phyloP scores from a whole-genome alignment of 2,329 filamentous ascomycete genomes.

The Keithomyces neogunnii region DNA sequence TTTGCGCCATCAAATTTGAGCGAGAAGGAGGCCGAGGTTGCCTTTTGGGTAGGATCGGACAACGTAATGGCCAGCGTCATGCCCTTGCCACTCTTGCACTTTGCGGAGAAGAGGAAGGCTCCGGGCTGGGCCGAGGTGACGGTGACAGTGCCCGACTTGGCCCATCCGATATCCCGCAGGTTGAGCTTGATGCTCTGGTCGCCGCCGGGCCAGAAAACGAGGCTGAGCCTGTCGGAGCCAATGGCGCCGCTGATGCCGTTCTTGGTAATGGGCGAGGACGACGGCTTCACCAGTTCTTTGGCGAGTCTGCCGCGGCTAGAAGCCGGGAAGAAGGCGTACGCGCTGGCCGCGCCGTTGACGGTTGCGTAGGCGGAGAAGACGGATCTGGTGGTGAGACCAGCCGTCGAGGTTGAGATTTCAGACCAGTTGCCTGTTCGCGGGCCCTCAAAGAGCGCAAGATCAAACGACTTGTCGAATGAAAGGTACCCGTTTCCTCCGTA shows the following conservation, averaged over 20 bases:
- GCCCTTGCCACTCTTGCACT: conserved; percentile 2
- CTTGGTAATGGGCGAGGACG: conserved; percentile 9
- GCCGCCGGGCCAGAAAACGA: conserved; percentile 16
- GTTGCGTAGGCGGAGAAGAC: conserved; percentile 15
- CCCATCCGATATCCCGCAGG: conserved; percentile 11
- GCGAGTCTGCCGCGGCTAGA: conserved; percentile 6
- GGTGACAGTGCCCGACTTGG: conserved; percentile 8
- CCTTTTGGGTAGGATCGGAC: conserved; percentile 15
- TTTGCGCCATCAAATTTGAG: conserved; percentile 1
- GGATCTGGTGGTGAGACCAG: conserved; percentile 8
- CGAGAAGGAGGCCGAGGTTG: conserved; percentile 5
- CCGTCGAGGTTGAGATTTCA: conserved; percentile 13
- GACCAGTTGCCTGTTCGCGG: conserved; percentile 15
- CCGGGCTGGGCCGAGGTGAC: conserved; percentile 11
- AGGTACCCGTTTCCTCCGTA: conserved; percentile 15
- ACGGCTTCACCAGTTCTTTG: conserved; percentile 7
- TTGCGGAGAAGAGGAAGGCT: conserved; percentile 9
- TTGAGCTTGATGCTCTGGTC: conserved; percentile 9
- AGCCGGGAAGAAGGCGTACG: conserved; percentile 13
- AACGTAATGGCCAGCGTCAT: conserved; percentile 8
- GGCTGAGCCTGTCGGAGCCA: conserved; percentile 9
- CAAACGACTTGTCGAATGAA: conserved; percentile 11
- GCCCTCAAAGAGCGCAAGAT: conserved; percentile 12
- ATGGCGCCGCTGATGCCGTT: conserved; percentile 11
- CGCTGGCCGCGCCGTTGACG: conserved; percentile 3